Evolutionary conservation across 2,329 filamentous ascomycete species (phyloP).

Genomic region (Penicillium capsulatum): DNA sequence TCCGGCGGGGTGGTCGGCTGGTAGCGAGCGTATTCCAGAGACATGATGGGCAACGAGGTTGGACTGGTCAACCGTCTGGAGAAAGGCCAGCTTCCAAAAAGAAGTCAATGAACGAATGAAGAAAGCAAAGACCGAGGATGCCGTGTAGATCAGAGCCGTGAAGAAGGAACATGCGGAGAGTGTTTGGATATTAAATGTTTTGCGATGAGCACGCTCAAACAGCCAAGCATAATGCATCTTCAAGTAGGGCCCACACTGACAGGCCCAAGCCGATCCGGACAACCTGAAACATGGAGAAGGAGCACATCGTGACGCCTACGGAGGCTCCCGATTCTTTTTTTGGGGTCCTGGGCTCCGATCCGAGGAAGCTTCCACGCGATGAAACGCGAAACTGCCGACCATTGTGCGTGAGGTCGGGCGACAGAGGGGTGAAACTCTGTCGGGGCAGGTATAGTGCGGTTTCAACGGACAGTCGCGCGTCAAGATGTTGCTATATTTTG

Average conservation of each 20-base stretch:
- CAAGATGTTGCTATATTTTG: constrained; percentile 42
- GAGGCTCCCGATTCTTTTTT: constrained; percentile 27
- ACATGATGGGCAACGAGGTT: constrained; percentile 31
- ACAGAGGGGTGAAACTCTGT: constrained; percentile 26
- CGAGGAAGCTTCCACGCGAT: constrained; percentile 17
- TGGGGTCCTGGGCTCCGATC: constrained; percentile 25
- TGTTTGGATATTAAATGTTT: constrained; percentile 40
- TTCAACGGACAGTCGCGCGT: constrained; percentile 39
- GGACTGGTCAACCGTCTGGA: not conserved
- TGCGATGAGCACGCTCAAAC: constrained; percentile 16
- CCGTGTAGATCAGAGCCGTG: constrained; percentile 16
- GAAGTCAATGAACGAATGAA: constrained; percentile 19
- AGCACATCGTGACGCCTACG: constrained; percentile 32
- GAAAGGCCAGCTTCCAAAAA: constrained; percentile 10
- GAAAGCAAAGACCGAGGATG: constrained; percentile 8
- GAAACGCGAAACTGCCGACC: constrained; percentile 27
- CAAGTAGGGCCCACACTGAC: constrained; percentile 24
- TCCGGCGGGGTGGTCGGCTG: constrained; percentile 45
- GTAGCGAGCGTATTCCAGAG: constrained; percentile 41
- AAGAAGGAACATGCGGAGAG: constrained; percentile 28
- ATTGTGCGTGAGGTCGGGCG: constrained; percentile 20
- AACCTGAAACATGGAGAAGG: constrained; percentile 40
- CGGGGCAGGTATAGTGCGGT: constrained; percentile 23
- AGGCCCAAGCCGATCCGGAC: constrained; percentile 27
- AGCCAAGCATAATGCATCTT: constrained; percentile 19